These are phyloP conservation scores for Colletotrichum tabaci DNA, from an alignment of 2,329 filamentous ascomycete genomes.

Conservation along the genomic window DNA sequence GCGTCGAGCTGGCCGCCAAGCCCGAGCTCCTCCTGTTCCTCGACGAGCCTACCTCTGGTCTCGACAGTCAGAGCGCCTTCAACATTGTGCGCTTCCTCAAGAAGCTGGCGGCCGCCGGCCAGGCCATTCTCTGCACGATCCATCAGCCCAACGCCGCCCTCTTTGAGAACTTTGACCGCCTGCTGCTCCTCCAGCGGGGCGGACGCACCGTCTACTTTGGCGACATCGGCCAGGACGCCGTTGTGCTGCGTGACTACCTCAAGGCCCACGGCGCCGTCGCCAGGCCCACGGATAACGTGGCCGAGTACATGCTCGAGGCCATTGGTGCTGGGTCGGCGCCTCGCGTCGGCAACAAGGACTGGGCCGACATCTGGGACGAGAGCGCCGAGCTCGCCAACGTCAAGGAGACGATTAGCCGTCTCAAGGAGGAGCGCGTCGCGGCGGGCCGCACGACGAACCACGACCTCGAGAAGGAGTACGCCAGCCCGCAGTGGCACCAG, in stretches of 20 bases:
- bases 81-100: constrained; percentile 85
- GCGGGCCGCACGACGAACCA: constrained; percentile 60
- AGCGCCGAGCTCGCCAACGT: constrained; percentile 78
- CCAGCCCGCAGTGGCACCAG: constrained; percentile 85
- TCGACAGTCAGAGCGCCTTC: constrained; percentile 80
- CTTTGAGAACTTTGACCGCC: constrained; percentile 89
- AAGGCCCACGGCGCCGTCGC: constrained; percentile 73
- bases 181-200: constrained; percentile 83
- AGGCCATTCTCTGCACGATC: constrained; percentile 92
- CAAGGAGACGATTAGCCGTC: constrained; percentile 76
- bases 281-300: constrained; percentile 69
- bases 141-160: constrained; percentile 90
- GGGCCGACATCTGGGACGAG: constrained; percentile 84
- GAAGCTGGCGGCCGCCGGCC: constrained; percentile 83
- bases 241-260: constrained; percentile 76
- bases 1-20: constrained; percentile 89
- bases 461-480: constrained; percentile 81
- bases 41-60: constrained; percentile 83
- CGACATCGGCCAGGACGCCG: constrained; percentile 83
- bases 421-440: constrained; percentile 73
- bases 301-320: constrained; percentile 89
- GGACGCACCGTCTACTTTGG: constrained; percentile 90
- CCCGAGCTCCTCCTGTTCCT: constrained; percentile 83
- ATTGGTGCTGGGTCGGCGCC: constrained; percentile 82
- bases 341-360: constrained; percentile 81